phyloP scores from a whole-genome alignment of 129 eudicot genomes.

The Kitagawia praeruptora region DNA sequence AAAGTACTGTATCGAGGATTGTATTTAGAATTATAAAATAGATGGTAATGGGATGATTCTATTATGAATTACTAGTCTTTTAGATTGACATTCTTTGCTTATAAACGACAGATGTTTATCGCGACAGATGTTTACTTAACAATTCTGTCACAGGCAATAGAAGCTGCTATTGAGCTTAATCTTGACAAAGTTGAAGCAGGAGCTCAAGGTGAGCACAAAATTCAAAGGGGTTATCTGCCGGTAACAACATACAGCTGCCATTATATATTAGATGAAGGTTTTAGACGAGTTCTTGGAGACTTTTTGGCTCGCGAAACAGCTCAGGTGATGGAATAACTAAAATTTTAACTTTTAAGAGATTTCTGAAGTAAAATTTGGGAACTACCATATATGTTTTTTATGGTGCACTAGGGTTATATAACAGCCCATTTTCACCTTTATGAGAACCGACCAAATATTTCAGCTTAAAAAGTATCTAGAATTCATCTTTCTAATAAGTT shows the following conservation, averaged over 20 bases:
- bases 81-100: neutral
- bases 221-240: constrained; percentile 87
- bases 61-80: neutral
- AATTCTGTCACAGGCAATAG: constrained; percentile 61
- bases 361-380: neutral
- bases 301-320: constrained; percentile 77
- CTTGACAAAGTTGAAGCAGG: constrained; percentile 97
- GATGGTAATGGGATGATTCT: neutral
- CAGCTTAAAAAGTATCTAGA: neutral
- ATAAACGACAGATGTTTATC: neutral
- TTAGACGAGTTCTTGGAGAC: constrained; percentile 55
- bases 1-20: neutral
- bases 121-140: neutral
- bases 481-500: too few relatives aligned
- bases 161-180: constrained; percentile 92
- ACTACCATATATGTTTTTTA: neutral
- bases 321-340: constrained; percentile 42
- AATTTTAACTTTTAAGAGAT: neutral
- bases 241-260: constrained; percentile 91
- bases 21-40: neutral
- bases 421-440: neutral
- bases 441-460: neutral
- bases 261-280: constrained; percentile 74
- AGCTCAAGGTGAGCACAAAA: constrained; percentile 99
- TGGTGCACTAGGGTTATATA: neutral